Evolutionary conservation across 768 basidiomycete genomes (phyloP).

Genomic region (Termitomyces sp.): DNA sequence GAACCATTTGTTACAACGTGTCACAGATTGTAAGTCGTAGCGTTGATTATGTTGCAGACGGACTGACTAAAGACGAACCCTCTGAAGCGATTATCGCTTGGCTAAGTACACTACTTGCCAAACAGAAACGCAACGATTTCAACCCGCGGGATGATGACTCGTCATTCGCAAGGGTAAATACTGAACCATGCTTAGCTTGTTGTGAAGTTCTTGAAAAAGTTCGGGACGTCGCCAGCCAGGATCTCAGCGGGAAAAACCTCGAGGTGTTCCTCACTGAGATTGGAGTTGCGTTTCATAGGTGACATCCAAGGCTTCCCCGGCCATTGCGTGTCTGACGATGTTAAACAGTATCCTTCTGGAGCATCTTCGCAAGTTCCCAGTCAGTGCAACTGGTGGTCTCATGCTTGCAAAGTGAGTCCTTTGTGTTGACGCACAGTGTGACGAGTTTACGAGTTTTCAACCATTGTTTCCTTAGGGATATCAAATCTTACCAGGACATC

Average conservation of each 20-base stretch:
- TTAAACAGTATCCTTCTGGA: constrained; percentile 75
- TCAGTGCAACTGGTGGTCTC: constrained; percentile 92
- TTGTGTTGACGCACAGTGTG: not conserved
- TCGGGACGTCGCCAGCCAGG: constrained; percentile 67
- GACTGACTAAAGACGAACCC: not conserved
- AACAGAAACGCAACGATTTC: constrained; percentile 95
- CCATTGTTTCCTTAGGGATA: constrained; percentile 53
- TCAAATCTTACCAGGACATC: constrained; percentile 93
- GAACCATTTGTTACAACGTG: constrained; percentile 73
- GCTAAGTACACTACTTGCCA: constrained; percentile 70
- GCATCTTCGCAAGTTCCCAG: constrained; percentile 93
- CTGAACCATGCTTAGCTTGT: constrained; percentile 84
- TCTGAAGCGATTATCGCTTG: constrained; percentile 63
- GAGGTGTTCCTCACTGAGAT: constrained; percentile 92
- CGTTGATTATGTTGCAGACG: not conserved
- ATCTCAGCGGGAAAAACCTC: constrained; percentile 86
- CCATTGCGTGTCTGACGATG: not conserved
- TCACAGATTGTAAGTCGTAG: constrained; percentile 65
- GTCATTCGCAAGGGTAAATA: constrained; percentile 91
- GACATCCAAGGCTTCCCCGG: not conserved
- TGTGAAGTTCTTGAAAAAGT: constrained; percentile 84
- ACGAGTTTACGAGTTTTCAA: not conserved
- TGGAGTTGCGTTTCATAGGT: constrained; percentile 92
- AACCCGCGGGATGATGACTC: constrained; percentile 95
- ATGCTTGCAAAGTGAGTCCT: constrained; percentile 91